Conservation (phyloP, 2,329 filamentous ascomycete species). For the Gyromitra esculenta region DNA sequence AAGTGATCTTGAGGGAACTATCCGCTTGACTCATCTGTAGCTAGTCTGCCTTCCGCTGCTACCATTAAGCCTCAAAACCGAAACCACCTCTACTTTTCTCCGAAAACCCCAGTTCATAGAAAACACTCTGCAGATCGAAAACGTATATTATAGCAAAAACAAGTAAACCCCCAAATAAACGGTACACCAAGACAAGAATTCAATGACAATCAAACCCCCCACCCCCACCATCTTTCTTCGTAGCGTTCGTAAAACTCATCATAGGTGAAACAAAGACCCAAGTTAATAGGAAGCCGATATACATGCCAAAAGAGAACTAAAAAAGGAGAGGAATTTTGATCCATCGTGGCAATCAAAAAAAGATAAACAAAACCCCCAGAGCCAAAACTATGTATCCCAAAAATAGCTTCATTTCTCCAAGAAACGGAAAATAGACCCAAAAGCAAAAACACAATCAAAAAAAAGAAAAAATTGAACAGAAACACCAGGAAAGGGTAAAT, state of each 20-base stretch:
- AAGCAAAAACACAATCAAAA: slow-evolving; percentile 20
- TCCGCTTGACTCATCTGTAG: background rate
- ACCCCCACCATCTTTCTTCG: background rate
- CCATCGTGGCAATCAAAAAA: slow-evolving; percentile 21
- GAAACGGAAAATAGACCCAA: slow-evolving; percentile 2
- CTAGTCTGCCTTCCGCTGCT: background rate
- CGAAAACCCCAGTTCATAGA: background rate
- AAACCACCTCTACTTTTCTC: background rate
- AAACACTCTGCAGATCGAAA: background rate
- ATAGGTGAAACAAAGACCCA: slow-evolving; percentile 30
- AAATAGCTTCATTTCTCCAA: slow-evolving; percentile 5
- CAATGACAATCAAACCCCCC: slow-evolving; percentile 14
- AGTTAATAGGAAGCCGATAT: slow-evolving; percentile 7
- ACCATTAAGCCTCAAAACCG: background rate
- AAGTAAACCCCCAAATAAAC: slow-evolving; percentile 24
- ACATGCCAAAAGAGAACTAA: background rate
- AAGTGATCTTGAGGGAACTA: background rate
- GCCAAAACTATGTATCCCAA: slow-evolving; percentile 18
- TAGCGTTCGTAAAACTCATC: slow-evolving; percentile 29
- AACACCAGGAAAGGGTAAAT: slow-evolving; percentile 11
- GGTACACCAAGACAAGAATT: slow-evolving; percentile 21
- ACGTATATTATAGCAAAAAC: slow-evolving; percentile 10
- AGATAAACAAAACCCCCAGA: background rate
- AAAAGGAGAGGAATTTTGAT: slow-evolving; percentile 2
- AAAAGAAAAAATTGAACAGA: background rate